Evolutionary conservation across 1,284 basidiomycete genomes (phyloP), one percentile per base, ranked within the genome.

Genomic region (Butyriboletus appendiculatus): DNA sequence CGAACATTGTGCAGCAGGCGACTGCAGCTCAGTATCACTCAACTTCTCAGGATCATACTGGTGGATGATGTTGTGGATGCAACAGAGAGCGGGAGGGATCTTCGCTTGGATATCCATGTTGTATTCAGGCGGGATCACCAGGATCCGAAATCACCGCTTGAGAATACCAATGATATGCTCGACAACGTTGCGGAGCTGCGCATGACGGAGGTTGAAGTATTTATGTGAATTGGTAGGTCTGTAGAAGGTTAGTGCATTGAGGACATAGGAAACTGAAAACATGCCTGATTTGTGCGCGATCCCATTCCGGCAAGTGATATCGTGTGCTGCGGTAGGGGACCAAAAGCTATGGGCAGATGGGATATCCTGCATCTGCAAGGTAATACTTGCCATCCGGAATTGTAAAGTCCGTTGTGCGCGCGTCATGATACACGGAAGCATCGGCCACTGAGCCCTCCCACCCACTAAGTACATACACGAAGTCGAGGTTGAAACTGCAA

Each of bases 151-250:
- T 5, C 43, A 24, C 4, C 32, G 15, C 48, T 68, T 66, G 39
- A 58, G 4, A 3, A 64, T 49, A 12, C 62, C 57, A 50, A 65
- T 65, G 9, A 63, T 59, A 2, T 45, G 41, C 34, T 68, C 57
- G 45, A 68, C 34, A 15, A 61, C 47, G 10, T 54, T 54, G 3
- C 4, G 5, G 1, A 46, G 14, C 22, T 28, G 18, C 9, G 37
- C 2, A 11, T 54, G 52, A 14, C 15, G 1, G 2, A 45, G 9
- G 22, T 53, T 49, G 34, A 43, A 53, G 5, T 37, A 26, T 12
- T 53, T 35, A 3, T 18, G 6, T 18, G 26, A 10, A n/a, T 44
- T 48, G 5, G 6, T 8, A 9, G 39, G 14, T 28, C 10, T 28
- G 24, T 8, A 24, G 16, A 53, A 18, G 14, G 3, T 33, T 33